phyloP scores from a whole-genome alignment of 2,329 filamentous ascomycete species.

The Aspergillus pseudoglaucus region DNA sequence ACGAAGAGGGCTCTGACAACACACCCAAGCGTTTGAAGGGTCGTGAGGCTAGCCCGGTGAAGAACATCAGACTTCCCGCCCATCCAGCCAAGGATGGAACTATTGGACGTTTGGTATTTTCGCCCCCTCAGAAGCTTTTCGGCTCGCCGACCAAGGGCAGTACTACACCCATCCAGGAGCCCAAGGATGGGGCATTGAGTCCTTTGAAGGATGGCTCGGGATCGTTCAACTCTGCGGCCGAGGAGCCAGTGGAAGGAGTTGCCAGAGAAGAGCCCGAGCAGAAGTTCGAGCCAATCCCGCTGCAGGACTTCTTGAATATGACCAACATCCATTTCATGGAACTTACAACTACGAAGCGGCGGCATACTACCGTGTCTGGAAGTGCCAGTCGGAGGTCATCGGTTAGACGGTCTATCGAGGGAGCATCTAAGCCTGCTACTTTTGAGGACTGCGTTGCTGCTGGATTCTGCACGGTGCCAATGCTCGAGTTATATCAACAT shows the following conservation, averaged over 20 bases:
- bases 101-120: slow-evolving; percentile 50
- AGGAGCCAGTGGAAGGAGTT: slow-evolving; percentile 39
- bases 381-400: slow-evolving; percentile 26
- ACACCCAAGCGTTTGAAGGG: slow-evolving; percentile 61
- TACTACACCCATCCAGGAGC: slow-evolving; percentile 48
- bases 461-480: slow-evolving; percentile 83
- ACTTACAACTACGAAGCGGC: slow-evolving; percentile 87
- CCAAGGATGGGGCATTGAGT: slow-evolving; percentile 32
- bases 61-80: slow-evolving; percentile 63
- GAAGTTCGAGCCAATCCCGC: slow-evolving; percentile 60
- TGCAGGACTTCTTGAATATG: slow-evolving; percentile 90
- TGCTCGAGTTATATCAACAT: slow-evolving; percentile 91
- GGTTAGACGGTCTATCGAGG: slow-evolving; percentile 19
- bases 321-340: slow-evolving; percentile 99
- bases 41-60: slow-evolving; percentile 69
- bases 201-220: slow-evolving; percentile 21
- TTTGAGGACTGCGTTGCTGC: slow-evolving; percentile 79
- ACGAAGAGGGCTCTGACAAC: slow-evolving; percentile 53
- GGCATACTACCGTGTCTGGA: slow-evolving; percentile 69
- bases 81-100: slow-evolving; percentile 63
- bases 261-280: slow-evolving; percentile 37
- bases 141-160: slow-evolving; percentile 27
- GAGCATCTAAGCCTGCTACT: slow-evolving; percentile 21
- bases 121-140: slow-evolving; percentile 40
- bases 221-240: slow-evolving; percentile 25